Percentiles rank a stretch among this genome's conserved stretches.
These are phyloP conservation scores for Fusarium metavorans DNA, from an alignment of 2,329 filamentous ascomycete genomes.

Conservation along the genomic window DNA sequence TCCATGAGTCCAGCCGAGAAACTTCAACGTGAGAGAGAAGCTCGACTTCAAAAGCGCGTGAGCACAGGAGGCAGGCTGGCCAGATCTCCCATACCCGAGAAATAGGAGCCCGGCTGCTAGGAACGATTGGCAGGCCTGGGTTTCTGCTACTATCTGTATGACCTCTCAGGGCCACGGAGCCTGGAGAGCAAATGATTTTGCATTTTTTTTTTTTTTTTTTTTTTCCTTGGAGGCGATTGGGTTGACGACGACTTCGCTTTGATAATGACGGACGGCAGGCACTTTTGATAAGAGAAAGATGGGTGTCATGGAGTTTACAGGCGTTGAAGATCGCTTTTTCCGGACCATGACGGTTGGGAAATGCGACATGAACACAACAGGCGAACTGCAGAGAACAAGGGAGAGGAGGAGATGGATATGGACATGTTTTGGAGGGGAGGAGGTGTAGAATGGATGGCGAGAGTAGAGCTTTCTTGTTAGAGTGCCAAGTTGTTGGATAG, in stretches of 20 bases:
- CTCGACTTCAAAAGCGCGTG: slow-evolving; percentile 80
- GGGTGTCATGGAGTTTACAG: slow-evolving; percentile 42
- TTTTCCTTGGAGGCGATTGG: slow-evolving; percentile 15
- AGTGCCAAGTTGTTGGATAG: slow-evolving; percentile 37
- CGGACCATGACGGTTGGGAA: slow-evolving; percentile 11
- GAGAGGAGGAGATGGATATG: slow-evolving; percentile 27
- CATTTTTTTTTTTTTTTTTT: background rate
- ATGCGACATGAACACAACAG: slow-evolving; percentile 13
- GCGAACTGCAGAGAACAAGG: slow-evolving; percentile 16
- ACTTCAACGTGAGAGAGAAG: slow-evolving; percentile 72
- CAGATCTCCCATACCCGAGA: slow-evolving; percentile 72
- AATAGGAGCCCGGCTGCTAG: slow-evolving; percentile 61
- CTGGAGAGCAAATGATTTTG: slow-evolving; percentile 31
- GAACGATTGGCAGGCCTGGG: slow-evolving; percentile 53
- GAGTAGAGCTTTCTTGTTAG: slow-evolving; percentile 19
- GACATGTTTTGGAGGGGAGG: slow-evolving; percentile 13
- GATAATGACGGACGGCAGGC: slow-evolving; percentile 33
- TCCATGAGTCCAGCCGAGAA: slow-evolving; percentile 59
- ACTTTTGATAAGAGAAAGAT: slow-evolving; percentile 38
- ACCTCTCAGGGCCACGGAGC: slow-evolving; percentile 44
- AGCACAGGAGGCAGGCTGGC: slow-evolving; percentile 81
- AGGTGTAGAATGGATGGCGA: slow-evolving; percentile 9
- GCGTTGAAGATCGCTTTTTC: slow-evolving; percentile 35
- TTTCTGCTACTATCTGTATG: slow-evolving; percentile 52
- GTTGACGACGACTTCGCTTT: slow-evolving; percentile 32